Percentiles rank a stretch among this genome's conserved stretches.
These are phyloP conservation scores for Scheffersomyces amazonensis DNA, from an alignment of 805 yeast species.

Conservation along the genomic window DNA sequence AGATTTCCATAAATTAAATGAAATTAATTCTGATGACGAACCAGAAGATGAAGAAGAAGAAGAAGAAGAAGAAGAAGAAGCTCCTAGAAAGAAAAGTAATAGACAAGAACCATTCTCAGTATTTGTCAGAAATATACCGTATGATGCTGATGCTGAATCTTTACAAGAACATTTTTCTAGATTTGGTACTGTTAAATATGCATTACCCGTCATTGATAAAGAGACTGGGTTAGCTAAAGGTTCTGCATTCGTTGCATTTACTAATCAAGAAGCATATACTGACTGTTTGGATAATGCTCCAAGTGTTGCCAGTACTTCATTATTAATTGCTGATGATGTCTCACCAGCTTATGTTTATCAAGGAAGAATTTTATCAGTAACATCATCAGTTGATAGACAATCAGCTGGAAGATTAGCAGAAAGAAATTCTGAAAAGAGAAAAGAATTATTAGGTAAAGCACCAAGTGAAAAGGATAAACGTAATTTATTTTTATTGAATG, in stretches of 20 bases:
- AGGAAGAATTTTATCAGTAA: constrained; percentile 82
- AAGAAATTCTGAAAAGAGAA: constrained; percentile 68
- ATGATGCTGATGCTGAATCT: constrained; percentile 83
- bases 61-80: constrained; percentile 19
- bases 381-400: constrained; percentile 83
- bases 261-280: constrained; percentile 55
- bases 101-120: constrained; percentile 69
- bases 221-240: constrained; percentile 87
- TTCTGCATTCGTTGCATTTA: constrained; percentile 91
- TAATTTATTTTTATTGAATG: constrained; percentile 81
- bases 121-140: constrained; percentile 91
- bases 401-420: constrained; percentile 75
- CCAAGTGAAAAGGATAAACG: constrained; percentile 81
- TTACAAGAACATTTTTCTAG: constrained; percentile 73
- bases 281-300: constrained; percentile 81
- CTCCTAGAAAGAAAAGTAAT: constrained; percentile 43
- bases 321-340: constrained; percentile 89
- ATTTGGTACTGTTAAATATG: constrained; percentile 89
- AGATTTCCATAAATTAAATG: constrained; percentile 25
- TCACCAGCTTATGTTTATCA: constrained; percentile 85
- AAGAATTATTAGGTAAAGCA: constrained; percentile 74
- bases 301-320: constrained; percentile 53
- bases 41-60: constrained; percentile 21
- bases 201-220: constrained; percentile 87
- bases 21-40: constrained; percentile 31